Evolutionary conservation across 2,329 filamentous ascomycete species (phyloP).

Genomic region (Fusarium keratoplasticum): DNA sequence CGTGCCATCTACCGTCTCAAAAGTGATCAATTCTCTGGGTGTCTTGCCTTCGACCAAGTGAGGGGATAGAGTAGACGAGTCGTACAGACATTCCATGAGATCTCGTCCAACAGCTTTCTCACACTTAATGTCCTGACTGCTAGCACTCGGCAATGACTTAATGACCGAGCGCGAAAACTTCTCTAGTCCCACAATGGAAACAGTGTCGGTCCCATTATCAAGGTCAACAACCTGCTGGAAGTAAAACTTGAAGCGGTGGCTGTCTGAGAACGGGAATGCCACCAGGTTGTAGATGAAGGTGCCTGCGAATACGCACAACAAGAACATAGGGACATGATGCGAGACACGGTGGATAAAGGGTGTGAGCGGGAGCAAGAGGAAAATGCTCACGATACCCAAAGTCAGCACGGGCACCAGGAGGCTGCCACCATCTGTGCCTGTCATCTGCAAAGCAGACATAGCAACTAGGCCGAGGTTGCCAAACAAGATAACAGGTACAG

Average conservation of each 20-base stretch:
- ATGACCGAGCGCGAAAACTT: conserved; percentile 77
- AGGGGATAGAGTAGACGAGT: conserved; percentile 70
- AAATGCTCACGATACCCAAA: conserved; percentile 73
- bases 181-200: conserved; percentile 76
- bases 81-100: conserved; percentile 76
- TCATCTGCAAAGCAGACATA: conserved; percentile 80
- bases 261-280: conserved; percentile 87
- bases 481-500: conserved; percentile 80
- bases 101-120: conserved; percentile 54
- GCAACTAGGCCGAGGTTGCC: conserved; percentile 81
- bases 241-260: conserved; percentile 85
- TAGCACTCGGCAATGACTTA: conserved; percentile 75
- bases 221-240: conserved; percentile 87
- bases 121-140: conserved; percentile 71
- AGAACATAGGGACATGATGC: conserved; percentile 81
- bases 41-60: conserved; percentile 65
- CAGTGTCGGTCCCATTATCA: conserved; percentile 75
- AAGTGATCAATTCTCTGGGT: conserved; percentile 70
- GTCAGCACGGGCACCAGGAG: conserved; percentile 78
- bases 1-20: conserved; percentile 54
- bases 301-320: conserved; percentile 77
- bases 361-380: conserved; percentile 79
- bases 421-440: conserved; percentile 83
- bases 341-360: conserved; percentile 91
- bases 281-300: conserved; percentile 88